A percentile compares a stretch with the other conserved stretches of the same genome.
phyloP scores from a whole-genome alignment of 2,329 filamentous ascomycete species.

The Lasiodiplodia theobromae region DNA sequence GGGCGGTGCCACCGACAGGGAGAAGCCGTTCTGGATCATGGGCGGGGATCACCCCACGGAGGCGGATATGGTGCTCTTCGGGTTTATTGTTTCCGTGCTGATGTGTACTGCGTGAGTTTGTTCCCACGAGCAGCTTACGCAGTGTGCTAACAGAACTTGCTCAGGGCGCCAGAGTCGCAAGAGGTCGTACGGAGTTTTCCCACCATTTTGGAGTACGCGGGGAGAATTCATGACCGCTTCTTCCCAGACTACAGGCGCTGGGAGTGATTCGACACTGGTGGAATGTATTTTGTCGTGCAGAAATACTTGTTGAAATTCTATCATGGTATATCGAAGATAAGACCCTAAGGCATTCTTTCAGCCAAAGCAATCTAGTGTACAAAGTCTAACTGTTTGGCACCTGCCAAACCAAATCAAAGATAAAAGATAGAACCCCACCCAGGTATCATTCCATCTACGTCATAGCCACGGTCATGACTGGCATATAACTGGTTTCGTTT shows the following conservation, averaged over 20 bases:
- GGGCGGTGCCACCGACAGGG: conserved; percentile 6
- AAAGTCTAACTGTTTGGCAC: conserved; percentile 18
- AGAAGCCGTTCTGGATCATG: conserved; percentile 64
- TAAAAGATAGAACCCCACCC: background rate
- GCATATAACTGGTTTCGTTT: conserved; percentile 36
- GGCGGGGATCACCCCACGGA: conserved; percentile 63
- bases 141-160: background rate
- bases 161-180: conserved; percentile 52
- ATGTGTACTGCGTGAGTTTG: conserved; percentile 61
- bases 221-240: conserved; percentile 62
- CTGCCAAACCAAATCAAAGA: conserved; percentile 8
- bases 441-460: background rate
- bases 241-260: conserved; percentile 65
- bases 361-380: background rate
- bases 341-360: conserved; percentile 15
- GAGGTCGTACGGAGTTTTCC: conserved; percentile 57
- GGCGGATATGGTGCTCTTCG: conserved; percentile 64
- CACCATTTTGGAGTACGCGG: conserved; percentile 62
- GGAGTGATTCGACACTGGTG: conserved; percentile 29
- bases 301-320: conserved; percentile 12
- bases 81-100: conserved; percentile 62
- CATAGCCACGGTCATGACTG: conserved; percentile 2
- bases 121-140: background rate
- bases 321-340: conserved; percentile 22
- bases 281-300: background rate